These are phyloP conservation scores for Multifurca ochricompacta DNA, from an alignment of 768 basidiomycete species.

Conservation along the genomic window DNA sequence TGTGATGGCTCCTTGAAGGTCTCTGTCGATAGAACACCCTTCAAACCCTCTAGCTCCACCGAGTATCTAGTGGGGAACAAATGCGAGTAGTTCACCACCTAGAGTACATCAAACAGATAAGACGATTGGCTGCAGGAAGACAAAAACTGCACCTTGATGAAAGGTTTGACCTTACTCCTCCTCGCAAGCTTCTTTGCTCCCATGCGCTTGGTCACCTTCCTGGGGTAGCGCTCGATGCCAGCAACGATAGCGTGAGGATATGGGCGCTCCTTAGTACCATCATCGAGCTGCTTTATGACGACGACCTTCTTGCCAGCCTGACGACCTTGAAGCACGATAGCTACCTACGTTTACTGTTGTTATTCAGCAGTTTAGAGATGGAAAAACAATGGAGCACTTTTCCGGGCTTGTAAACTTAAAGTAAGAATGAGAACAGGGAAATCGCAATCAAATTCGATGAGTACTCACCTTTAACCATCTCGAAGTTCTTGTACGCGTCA, in stretches of 20 bases:
- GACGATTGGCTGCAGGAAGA: background rate
- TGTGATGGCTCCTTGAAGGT: slow-evolving; percentile 98
- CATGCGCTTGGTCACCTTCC: slow-evolving; percentile 97
- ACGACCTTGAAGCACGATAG: slow-evolving; percentile 96
- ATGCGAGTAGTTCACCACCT: slow-evolving; percentile 98
- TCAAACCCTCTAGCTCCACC: slow-evolving; percentile 91
- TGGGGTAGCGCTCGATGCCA: slow-evolving; percentile 95
- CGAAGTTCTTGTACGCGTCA: slow-evolving; percentile 19
- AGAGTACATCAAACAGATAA: background rate
- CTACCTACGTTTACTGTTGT: slow-evolving; percentile 47
- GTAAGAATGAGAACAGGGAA: slow-evolving; percentile 1
- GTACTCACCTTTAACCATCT: slow-evolving; percentile 27
- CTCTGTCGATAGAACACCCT: slow-evolving; percentile 74
- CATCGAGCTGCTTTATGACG: slow-evolving; percentile 95
- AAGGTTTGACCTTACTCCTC: slow-evolving; percentile 98
- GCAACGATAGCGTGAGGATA: slow-evolving; percentile 99
- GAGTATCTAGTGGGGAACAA: slow-evolving; percentile 99
- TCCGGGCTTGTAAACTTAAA: slow-evolving; percentile 86
- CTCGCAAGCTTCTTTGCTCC: slow-evolving; percentile 88
- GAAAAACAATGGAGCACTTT: slow-evolving; percentile 47
- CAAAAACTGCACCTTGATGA: slow-evolving; percentile 78
- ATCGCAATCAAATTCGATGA: too few relatives aligned
- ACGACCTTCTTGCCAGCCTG: slow-evolving; percentile 99
- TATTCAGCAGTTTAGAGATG: background rate
- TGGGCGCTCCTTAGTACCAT: slow-evolving; percentile 91